Conservation (phyloP, 2,329 filamentous ascomycete species). For the Fusarium aywerte region DNA sequence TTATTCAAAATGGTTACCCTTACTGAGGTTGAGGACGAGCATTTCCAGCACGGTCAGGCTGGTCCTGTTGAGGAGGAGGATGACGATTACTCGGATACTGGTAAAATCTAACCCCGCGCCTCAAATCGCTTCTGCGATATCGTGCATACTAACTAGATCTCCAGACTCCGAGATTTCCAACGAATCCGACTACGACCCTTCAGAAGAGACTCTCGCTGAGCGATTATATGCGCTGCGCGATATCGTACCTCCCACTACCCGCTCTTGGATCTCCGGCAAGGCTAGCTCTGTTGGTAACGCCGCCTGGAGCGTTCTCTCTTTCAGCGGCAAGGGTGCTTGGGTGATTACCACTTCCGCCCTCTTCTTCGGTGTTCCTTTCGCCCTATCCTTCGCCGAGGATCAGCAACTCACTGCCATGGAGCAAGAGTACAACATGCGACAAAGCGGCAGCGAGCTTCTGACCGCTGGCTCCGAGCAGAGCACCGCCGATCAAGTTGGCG, state of each 20-base stretch:
- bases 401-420: constrained; percentile 98
- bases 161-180: constrained; percentile 88
- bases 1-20: constrained; percentile 86
- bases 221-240: constrained; percentile 78
- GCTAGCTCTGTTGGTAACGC: constrained; percentile 63
- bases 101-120: constrained; percentile 61
- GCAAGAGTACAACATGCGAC: constrained; percentile 95
- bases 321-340: constrained; percentile 90
- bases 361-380: constrained; percentile 91
- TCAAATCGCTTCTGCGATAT: constrained; percentile 2
- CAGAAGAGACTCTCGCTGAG: constrained; percentile 70
- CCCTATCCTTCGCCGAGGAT: constrained; percentile 92
- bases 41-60: constrained; percentile 79
- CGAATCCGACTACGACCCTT: constrained; percentile 75
- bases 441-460: constrained; percentile 81
- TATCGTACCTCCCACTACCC: constrained; percentile 78
- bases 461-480: constrained; percentile 59
- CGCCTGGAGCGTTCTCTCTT: constrained; percentile 67
- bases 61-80: constrained; percentile 86
- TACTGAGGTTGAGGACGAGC: constrained; percentile 95
- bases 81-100: constrained; percentile 94
- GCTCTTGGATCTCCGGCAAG: constrained; percentile 73
- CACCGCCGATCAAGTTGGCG: constrained; percentile 62
- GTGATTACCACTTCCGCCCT: constrained; percentile 89
- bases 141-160: constrained; percentile 14